phyloP scores from a whole-genome alignment of 805 yeast species.

The Cyberlindnera subsufficiens region DNA sequence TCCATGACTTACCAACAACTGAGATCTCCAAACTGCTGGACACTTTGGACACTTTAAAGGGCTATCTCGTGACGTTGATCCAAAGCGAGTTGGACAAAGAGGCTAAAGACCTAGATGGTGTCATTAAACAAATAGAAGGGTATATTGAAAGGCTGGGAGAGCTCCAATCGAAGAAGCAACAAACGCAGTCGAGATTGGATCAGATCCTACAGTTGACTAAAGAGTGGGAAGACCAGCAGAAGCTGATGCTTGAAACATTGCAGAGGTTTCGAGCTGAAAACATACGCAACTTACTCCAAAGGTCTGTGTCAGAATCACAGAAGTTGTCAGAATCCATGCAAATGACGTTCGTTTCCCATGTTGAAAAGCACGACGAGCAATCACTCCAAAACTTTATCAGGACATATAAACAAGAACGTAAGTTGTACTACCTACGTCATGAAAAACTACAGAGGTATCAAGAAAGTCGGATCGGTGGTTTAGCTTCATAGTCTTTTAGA shows the following conservation, averaged over 20 bases:
- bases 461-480: slow-evolving; percentile 23
- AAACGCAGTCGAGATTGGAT: slow-evolving; percentile 8
- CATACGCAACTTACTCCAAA: slow-evolving; percentile 25
- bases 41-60: slow-evolving; percentile 20
- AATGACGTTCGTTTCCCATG: slow-evolving; percentile 25
- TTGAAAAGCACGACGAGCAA: slow-evolving; percentile 22
- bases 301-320: slow-evolving; percentile 27
- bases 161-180: slow-evolving; percentile 25
- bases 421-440: slow-evolving; percentile 36
- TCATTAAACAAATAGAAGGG: slow-evolving; percentile 20
- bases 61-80: slow-evolving; percentile 21
- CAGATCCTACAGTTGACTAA: slow-evolving; percentile 9
- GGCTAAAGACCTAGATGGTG: slow-evolving; percentile 21
- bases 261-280: slow-evolving; percentile 33
- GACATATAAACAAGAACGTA: slow-evolving; percentile 35
- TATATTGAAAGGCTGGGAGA: slow-evolving; percentile 23
- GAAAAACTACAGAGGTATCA: slow-evolving; percentile 44
- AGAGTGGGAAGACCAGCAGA: slow-evolving; percentile 31
- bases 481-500: slow-evolving; percentile 36
- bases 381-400: slow-evolving; percentile 32
- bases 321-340: slow-evolving; percentile 28
- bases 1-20: slow-evolving; percentile 14
- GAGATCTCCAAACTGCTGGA: slow-evolving; percentile 20
- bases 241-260: slow-evolving; percentile 27
- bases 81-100: slow-evolving; percentile 19